Evolutionary conservation across 176 grass and related monocot genomes (phyloP), one percentile per base, ranked within the genome.

Genomic region (Cymbopogon citratus): DNA sequence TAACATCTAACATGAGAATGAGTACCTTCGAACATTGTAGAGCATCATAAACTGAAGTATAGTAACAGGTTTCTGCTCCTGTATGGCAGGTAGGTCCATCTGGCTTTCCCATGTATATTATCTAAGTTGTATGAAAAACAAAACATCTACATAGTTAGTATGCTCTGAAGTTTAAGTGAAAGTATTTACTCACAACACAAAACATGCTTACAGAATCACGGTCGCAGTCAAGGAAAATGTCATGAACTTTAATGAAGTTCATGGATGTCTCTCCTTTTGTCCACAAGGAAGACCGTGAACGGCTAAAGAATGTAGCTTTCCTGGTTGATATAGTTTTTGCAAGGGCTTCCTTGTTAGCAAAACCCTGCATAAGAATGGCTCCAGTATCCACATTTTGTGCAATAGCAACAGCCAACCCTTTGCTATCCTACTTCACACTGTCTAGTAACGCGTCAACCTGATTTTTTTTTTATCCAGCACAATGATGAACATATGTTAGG

Each of bases 81-180:
- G 94, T 97, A 87, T 97, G 94, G 78, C 94, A 97, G 21, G 94
- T 97, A 84, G 94, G 94, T 28, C 94, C 94, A 85, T 92, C 94
- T 61, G 94, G 94, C 85, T 90, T 90, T 43, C 94, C 94, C 45
- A 97, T 84, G 69, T 97, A 97, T 92, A 97, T 94, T 85, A 97
- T 97, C 91, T 94, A 68, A 85, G 26, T 80, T 71, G 34, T 33
- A 33, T 33, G 31, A 33, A 33, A 1, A 33, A 33, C 31, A 33
- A 33, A 33, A 33, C 31, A 33, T 63, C 1, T 7, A 62, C 21
- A 7, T 10, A 88, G 63, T 82, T 63, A 85, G 46, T 63, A 72
- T n/a, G 21, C 49, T 60, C 34, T 38, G 15, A 75, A 78, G 16
- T 73, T 52, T 78, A 77, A 63, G 8, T 7, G 3, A 76, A 34